Percentiles rank a stretch among this genome's conserved stretches.
These are phyloP conservation scores for Boeremia lycopersici DNA, from an alignment of 2,329 filamentous ascomycete species.

Conservation along the genomic window DNA sequence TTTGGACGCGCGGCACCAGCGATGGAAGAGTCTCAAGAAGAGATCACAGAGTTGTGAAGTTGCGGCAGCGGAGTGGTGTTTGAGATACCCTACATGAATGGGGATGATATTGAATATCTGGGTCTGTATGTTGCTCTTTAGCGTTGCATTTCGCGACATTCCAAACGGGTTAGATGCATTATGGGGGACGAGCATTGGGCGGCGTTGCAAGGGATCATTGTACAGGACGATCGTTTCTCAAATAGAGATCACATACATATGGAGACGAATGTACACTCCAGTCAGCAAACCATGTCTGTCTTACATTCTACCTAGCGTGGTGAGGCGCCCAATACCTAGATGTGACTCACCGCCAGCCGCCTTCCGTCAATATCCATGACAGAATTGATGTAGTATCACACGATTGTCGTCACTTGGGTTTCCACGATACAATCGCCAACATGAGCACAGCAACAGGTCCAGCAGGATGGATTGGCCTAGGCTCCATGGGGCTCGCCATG, in stretches of 20 bases:
- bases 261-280: not conserved
- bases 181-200: conserved; percentile 6
- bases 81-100: not conserved
- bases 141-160: conserved; percentile 13
- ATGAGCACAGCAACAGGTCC: not conserved
- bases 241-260: not conserved
- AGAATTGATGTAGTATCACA: not conserved
- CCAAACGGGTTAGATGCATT: not conserved
- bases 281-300: conserved; percentile 9
- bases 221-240: not conserved
- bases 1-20: conserved; percentile 21
- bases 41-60: conserved; percentile 28
- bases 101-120: not conserved
- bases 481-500: conserved; percentile 60
- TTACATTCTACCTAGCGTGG: conserved; percentile 10
- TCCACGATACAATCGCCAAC: not conserved
- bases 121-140: conserved; percentile 10
- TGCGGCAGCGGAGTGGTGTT: not conserved
- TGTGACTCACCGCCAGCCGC: conserved; percentile 11
- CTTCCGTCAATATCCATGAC: not conserved
- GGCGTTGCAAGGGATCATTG: conserved; percentile 2
- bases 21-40: conserved; percentile 11
- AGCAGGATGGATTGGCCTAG: conserved; percentile 50
- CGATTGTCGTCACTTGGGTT: no score
- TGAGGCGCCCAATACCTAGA: conserved; percentile 1